These are phyloP conservation scores for Nakazawaea ernobii DNA, from an alignment of 805 yeast genomes.

Conservation along the genomic window DNA sequence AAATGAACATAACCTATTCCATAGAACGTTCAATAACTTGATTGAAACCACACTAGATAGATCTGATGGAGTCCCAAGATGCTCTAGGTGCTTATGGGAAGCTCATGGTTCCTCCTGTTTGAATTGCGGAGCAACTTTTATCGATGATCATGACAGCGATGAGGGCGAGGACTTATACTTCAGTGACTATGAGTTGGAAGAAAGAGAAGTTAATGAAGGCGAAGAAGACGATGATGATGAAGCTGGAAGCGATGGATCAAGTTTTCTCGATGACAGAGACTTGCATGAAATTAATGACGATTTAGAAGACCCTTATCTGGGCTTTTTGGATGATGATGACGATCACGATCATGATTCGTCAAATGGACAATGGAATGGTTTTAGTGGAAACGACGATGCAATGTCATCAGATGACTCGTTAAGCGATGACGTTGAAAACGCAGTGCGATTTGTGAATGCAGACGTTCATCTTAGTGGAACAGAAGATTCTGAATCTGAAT, in stretches of 20 bases:
- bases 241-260: slow-evolving; percentile 10
- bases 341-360: neutral
- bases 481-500: neutral
- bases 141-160: slow-evolving; percentile 10
- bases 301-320: neutral
- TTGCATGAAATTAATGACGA: slow-evolving; percentile 3
- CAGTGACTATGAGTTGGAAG: slow-evolving; percentile 5
- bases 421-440: neutral
- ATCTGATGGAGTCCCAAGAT: slow-evolving; percentile 69
- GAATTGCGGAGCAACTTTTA: slow-evolving; percentile 57
- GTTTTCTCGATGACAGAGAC: slow-evolving; percentile 8
- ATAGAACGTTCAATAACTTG: slow-evolving; percentile 40
- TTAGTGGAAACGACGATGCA: neutral
- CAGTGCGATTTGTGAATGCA: slow-evolving; percentile 1
- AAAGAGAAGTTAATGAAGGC: slow-evolving; percentile 6
- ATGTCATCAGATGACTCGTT: neutral
- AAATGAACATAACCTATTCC: slow-evolving; percentile 35
- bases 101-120: slow-evolving; percentile 60
- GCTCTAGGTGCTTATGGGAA: slow-evolving; percentile 79
- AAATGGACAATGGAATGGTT: slow-evolving; percentile 1
- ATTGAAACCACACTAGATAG: slow-evolving; percentile 51
- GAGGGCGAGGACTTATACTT: slow-evolving; percentile 9
- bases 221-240: slow-evolving; percentile 13
- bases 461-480: neutral
- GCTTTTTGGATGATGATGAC: neutral